Evolutionary conservation across 371 early-diverging fungal genomes (phyloP).

Genomic region (Haplosporangium sp.): DNA sequence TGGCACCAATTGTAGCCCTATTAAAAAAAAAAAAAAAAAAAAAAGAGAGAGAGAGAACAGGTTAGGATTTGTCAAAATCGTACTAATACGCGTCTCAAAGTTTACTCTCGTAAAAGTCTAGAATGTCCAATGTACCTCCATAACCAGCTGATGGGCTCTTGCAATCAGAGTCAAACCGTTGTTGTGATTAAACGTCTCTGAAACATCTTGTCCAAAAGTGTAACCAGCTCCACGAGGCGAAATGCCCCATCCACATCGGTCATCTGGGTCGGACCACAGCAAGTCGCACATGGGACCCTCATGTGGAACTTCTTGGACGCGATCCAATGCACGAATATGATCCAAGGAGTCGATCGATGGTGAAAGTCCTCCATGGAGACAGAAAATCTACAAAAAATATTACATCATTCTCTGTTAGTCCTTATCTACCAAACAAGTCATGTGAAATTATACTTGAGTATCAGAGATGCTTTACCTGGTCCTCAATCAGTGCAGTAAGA

Average conservation of each 20-base stretch:
- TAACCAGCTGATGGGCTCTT: slow-evolving; percentile 99
- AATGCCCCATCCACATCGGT: slow-evolving; percentile 98
- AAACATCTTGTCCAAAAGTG: slow-evolving; percentile 97
- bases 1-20: slow-evolving; percentile 98
- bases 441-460: too few relatives aligned
- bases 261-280: slow-evolving; percentile 96
- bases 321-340: slow-evolving; percentile 96
- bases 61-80: too few relatives aligned
- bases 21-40: too few relatives aligned
- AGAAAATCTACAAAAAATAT: slow-evolving; percentile 81
- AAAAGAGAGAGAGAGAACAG: too few relatives aligned
- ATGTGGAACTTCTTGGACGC: slow-evolving; percentile 99
- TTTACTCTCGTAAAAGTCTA: background rate
- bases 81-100: background rate
- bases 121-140: slow-evolving; percentile 70
- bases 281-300: slow-evolving; percentile 99
- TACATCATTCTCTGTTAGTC: background rate
- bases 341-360: slow-evolving; percentile 98
- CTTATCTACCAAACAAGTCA: too few relatives aligned
- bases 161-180: slow-evolving; percentile 98
- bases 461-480: slow-evolving; percentile 58
- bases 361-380: slow-evolving; percentile 99
- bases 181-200: slow-evolving; percentile 95
- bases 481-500: slow-evolving; percentile 95
- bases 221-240: slow-evolving; percentile 99